Base-by-base conservation (phyloP, 1,139 yeast genomes). In the Blastobotrys capitulatus region DNA sequence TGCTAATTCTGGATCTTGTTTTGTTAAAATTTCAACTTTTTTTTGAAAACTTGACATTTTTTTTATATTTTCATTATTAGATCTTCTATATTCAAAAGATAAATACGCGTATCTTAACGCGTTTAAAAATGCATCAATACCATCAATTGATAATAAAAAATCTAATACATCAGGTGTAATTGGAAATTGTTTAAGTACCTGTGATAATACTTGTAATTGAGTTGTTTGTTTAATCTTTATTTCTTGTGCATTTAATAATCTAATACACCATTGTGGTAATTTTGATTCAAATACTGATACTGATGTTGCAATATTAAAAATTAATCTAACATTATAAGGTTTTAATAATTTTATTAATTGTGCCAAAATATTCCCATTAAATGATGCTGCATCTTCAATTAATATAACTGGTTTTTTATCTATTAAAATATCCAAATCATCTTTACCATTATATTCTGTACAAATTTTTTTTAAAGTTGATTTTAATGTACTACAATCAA, bases 321-420 rank as follows among this genome's bases (percentile, higher is more conserved):
- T 61, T 10, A 80, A 56, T 52, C 74, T 72, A 47, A 79, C 58
- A 0, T 81, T 79, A 31, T 68, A 64, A 1, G 67, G 67, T 56
- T 76, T 74, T 45, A 82, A 61, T 39, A 79, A 61, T 45, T 71
- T 71, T 22, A 83, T 58, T 34, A 82, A 60, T 26, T 75, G 79
- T 42, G 79, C 71, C 20, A 83, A 61, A 1, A 80, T 70, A n/a
- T 71, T 72, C 10, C 73, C 67, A 38, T 75, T 76, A 51, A 83
- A 74, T 2, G 84, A 74, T 57, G 80, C 86, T 1, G 85, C 75
- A 60, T 83, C 88, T 58, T 83, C 86, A n/a, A 84, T 60, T 6
- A 82, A 65, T 4, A 80, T 64, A 13, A 79, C 65, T 18, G 77
- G 59, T 20, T 74, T 58, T 13, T 68, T 47, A 52, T 54, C 56